Percentiles rank a stretch among this genome's conserved stretches.
These are phyloP conservation scores for Coprinellus micaceus DNA, from an alignment of 768 basidiomycete species.

Conservation along the genomic window DNA sequence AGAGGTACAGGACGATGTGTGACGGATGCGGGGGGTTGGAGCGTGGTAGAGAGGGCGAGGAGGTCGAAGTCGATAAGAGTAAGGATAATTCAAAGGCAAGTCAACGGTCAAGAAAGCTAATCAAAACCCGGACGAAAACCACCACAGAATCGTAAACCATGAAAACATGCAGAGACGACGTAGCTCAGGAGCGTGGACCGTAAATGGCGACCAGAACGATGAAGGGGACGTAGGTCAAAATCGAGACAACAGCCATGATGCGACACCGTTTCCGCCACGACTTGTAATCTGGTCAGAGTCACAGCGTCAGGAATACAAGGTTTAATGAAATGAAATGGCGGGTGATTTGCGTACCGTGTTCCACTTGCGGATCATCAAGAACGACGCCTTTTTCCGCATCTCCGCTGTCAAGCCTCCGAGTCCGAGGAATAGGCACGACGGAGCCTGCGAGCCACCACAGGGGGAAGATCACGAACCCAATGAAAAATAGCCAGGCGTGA, in stretches of 20 bases:
- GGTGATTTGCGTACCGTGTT: slow-evolving; percentile 50
- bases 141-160: not conserved
- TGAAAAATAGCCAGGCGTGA: slow-evolving; percentile 76
- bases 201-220: slow-evolving; percentile 71
- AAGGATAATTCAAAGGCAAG: no score
- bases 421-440: slow-evolving; percentile 51
- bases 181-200: slow-evolving; percentile 19
- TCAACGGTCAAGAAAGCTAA: not conserved
- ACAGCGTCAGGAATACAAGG: not conserved
- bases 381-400: slow-evolving; percentile 65
- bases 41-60: slow-evolving; percentile 1
- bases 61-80: not conserved
- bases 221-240: slow-evolving; percentile 77
- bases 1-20: not conserved
- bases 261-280: slow-evolving; percentile 77
- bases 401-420: slow-evolving; percentile 56
- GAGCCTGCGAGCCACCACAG: slow-evolving; percentile 60
- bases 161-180: not conserved
- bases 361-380: slow-evolving; percentile 77
- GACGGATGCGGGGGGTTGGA: not conserved
- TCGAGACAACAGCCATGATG: slow-evolving; percentile 60
- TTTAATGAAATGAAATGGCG: slow-evolving; percentile 7
- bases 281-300: slow-evolving; percentile 50
- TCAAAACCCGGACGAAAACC: slow-evolving; percentile 3
- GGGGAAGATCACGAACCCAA: slow-evolving; percentile 65